Percentiles rank a stretch among this genome's conserved stretches.
These are phyloP conservation scores for Dothistroma pini DNA, from an alignment of 2,329 filamentous ascomycete species.

Conservation along the genomic window DNA sequence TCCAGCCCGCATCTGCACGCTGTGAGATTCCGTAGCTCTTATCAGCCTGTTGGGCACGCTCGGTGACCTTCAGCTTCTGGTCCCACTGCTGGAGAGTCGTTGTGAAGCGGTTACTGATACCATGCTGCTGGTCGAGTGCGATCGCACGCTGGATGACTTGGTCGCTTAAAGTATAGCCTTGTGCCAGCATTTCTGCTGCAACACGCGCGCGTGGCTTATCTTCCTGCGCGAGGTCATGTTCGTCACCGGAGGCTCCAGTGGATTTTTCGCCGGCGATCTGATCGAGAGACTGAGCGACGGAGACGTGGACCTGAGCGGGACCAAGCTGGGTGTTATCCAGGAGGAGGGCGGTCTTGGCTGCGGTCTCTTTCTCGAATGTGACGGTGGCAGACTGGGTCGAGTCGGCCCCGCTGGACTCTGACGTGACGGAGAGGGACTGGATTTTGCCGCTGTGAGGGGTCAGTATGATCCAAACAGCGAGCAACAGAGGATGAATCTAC, in stretches of 20 bases:
- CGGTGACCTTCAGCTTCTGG: slow-evolving; percentile 78
- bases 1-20: slow-evolving; percentile 64
- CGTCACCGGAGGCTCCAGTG: slow-evolving; percentile 48
- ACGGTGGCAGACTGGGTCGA: slow-evolving; percentile 82
- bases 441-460: slow-evolving; percentile 74
- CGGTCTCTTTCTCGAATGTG: slow-evolving; percentile 93
- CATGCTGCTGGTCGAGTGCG: slow-evolving; percentile 84
- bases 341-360: slow-evolving; percentile 92
- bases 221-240: slow-evolving; percentile 76
- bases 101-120: slow-evolving; percentile 77
- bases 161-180: slow-evolving; percentile 82
- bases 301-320: slow-evolving; percentile 69
- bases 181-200: slow-evolving; percentile 91
- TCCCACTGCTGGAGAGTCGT: slow-evolving; percentile 73
- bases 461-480: slow-evolving; percentile 2
- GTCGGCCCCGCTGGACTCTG: slow-evolving; percentile 51
- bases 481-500: slow-evolving; percentile 49
- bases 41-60: slow-evolving; percentile 81
- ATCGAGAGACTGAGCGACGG: slow-evolving; percentile 64
- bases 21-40: slow-evolving; percentile 76
- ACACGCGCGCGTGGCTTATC: slow-evolving; percentile 95
- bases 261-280: slow-evolving; percentile 59
- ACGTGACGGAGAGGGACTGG: slow-evolving; percentile 70
- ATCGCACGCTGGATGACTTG: slow-evolving; percentile 77
- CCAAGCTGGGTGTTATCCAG: slow-evolving; percentile 96